phyloP scores from a whole-genome alignment of 1,139 yeast species.

The Pichia sp. region DNA sequence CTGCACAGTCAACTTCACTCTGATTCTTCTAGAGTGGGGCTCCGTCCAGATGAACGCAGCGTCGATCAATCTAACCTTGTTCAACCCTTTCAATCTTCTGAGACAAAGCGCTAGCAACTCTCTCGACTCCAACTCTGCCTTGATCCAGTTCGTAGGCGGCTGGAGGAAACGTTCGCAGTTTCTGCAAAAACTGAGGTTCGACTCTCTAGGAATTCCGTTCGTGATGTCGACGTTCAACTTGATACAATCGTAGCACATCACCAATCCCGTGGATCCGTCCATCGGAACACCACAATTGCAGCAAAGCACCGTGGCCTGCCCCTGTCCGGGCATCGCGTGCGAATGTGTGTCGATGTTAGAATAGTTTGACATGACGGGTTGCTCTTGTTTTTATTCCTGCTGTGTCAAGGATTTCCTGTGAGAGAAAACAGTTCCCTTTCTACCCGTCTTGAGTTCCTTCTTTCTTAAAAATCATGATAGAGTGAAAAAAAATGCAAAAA shows the following conservation, averaged over 20 bases:
- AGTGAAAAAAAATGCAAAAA: neutral
- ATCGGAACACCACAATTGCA: conserved; percentile 98
- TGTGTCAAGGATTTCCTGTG: neutral
- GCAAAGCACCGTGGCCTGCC: conserved; percentile 80
- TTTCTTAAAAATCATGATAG: neutral
- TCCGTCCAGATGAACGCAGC: conserved; percentile 98
- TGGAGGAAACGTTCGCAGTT: conserved; percentile 94
- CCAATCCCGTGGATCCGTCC: conserved; percentile 91
- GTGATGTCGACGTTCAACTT: conserved; percentile 91
- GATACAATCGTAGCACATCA: conserved; percentile 97
- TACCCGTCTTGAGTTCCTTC: neutral
- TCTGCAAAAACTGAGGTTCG: conserved; percentile 88
- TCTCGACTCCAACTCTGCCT: conserved; percentile 86
- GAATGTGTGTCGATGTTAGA: conserved; percentile 40
- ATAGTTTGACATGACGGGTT: conserved; percentile 43
- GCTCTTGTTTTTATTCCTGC: too few relatives aligned
- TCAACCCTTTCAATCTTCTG: conserved; percentile 82
- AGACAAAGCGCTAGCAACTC: conserved; percentile 88
- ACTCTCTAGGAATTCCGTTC: conserved; percentile 93
- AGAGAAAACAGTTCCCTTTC: too few relatives aligned
- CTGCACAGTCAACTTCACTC: conserved; percentile 88
- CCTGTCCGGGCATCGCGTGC: conserved; percentile 26
- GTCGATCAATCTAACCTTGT: conserved; percentile 83
- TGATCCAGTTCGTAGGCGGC: conserved; percentile 92
- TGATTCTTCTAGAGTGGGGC: conserved; percentile 94